These are phyloP conservation scores for Lanmaoa pseudosensibilis DNA, from an alignment of 768 basidiomycete genomes.

Conservation along the genomic window DNA sequence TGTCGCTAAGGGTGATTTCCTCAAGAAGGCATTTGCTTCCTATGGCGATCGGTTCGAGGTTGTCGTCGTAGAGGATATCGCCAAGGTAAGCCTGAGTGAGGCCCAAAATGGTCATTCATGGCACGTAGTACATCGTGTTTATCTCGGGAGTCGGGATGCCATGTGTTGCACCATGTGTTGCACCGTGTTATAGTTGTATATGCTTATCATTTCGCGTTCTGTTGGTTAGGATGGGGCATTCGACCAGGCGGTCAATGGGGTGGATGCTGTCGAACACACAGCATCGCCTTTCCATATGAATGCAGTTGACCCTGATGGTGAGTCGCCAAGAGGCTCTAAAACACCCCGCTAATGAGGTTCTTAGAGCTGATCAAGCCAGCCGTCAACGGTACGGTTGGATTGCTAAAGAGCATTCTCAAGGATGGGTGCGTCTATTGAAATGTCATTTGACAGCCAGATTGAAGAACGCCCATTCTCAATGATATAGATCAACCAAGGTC, in stretches of 20 bases:
- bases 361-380: conserved; percentile 69
- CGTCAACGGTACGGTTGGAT: conserved; percentile 63
- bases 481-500: conserved; percentile 40
- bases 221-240: conserved; percentile 59
- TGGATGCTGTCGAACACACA: conserved; percentile 70
- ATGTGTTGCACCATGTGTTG: not conserved
- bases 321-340: not conserved
- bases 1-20: conserved; percentile 54
- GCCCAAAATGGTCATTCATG: not conserved
- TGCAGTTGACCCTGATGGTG: conserved; percentile 45
- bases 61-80: conserved; percentile 70
- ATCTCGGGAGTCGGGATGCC: not conserved
- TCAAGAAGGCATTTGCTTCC: conserved; percentile 52
- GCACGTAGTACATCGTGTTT: too few relatives aligned
- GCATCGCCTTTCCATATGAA: conserved; percentile 61
- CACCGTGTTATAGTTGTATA: not conserved
- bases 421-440: conserved; percentile 39
- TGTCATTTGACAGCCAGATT: not conserved
- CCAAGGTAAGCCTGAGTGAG: conserved; percentile 37
- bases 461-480: not conserved
- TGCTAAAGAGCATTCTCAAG: conserved; percentile 60
- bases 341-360: not conserved
- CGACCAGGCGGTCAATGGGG: conserved; percentile 74
- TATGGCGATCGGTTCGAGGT: conserved; percentile 62
- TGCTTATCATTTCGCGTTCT: not conserved